Conservation (phyloP, 441 rosid species). For the Monsonia emarginata region DNA sequence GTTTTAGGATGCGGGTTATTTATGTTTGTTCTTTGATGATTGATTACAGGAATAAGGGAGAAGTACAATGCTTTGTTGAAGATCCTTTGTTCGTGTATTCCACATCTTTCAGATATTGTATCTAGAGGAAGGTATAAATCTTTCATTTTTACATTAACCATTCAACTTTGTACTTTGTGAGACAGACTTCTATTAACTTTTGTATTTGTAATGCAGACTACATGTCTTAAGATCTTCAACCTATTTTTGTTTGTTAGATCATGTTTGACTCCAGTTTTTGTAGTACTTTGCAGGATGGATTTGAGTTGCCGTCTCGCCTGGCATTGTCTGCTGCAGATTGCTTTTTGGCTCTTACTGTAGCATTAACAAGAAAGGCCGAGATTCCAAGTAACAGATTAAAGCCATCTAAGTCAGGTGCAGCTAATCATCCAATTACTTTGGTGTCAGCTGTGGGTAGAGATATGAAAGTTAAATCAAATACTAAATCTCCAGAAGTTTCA, state of each 20-base stretch:
- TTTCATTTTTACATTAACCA: background rate
- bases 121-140: conserved; percentile 58
- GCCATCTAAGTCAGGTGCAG: conserved; percentile 25
- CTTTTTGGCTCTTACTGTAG: conserved; percentile 55
- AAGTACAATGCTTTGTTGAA: conserved; percentile 45
- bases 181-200: background rate
- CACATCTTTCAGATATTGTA: conserved; percentile 33
- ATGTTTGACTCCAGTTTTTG: conserved; percentile 15
- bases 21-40: background rate
- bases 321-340: conserved; percentile 87
- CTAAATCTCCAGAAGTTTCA: conserved; percentile 26
- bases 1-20: background rate
- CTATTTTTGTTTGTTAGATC: background rate
- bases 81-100: conserved; percentile 48
- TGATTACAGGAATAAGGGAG: conserved; percentile 51
- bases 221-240: background rate
- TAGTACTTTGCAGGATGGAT: conserved; percentile 65
- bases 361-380: conserved; percentile 50
- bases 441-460: conserved; percentile 24
- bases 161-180: background rate
- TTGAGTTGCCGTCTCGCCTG: conserved; percentile 83
- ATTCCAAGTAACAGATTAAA: conserved; percentile 28
- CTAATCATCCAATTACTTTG: conserved; percentile 27
- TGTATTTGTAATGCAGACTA: background rate
- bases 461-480: conserved; percentile 29